Evolutionary conservation across 768 basidiomycete genomes (phyloP), one percentile per base, ranked within the genome.

Genomic region (Serendipita indica): DNA sequence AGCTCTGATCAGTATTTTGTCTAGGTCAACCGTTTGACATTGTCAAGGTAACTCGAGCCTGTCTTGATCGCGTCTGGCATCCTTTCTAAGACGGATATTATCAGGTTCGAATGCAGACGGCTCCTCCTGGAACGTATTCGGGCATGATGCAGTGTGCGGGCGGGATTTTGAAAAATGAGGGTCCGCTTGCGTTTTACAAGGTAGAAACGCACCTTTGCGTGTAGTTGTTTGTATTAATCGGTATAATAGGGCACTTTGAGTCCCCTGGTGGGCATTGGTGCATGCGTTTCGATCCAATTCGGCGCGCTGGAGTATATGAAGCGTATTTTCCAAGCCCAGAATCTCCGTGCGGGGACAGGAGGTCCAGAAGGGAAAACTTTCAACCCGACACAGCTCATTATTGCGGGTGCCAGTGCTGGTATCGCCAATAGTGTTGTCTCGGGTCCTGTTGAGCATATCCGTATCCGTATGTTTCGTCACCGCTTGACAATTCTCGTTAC

Each of bases 11-110:
- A n/a, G n/a, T n/a, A n/a, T n/a, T n/a, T n/a, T n/a, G n/a, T n/a
- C n/a, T n/a, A n/a, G n/a, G n/a, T n/a, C 89, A 94, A 70, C 92
- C 92, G 12, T 97, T 97, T 70, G 92, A 97, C 70, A 92, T 94
- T 63, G 88, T 92, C 73, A 96, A 96, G 83, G 89, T 90, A 18
- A 33, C 13, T 33, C 37, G 12, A 58, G 33, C 32, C 39, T 22
- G 16, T 43, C 16, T n/a, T 20, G 28, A 16, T 62, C 32, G 56
- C 60, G 49, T 60, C 39, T n/a, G n/a, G n/a, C 20, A 57, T 57
- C 60, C 28, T 33, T 43, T 43, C 7, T 34, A 13, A 33, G 16
- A 52, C 45, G n/a, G 2, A 25, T 14, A 14, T 25, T 54, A n/a
- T 16, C 30, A 54, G 49, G 49, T 54, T 89, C 82, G 92, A 61